Percentiles rank a stretch among this genome's conserved stretches.
These are phyloP conservation scores for Colletotrichum endophyticum DNA, from an alignment of 2,329 filamentous ascomycete species.

Conservation along the genomic window DNA sequence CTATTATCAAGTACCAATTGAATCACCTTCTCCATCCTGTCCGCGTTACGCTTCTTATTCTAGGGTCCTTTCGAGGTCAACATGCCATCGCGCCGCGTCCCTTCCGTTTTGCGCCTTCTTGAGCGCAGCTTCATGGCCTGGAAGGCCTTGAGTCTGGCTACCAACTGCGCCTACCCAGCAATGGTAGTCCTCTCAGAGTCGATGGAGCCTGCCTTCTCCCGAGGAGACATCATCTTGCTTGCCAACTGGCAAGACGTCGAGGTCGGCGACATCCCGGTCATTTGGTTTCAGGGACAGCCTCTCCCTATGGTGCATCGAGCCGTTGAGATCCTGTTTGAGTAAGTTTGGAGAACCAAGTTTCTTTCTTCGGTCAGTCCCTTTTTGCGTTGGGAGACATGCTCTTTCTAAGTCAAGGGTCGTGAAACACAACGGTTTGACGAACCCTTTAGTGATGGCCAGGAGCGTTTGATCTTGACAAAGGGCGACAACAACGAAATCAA, in stretches of 20 bases:
- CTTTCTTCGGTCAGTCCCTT: rapidly evolving
- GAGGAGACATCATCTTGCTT: neutral
- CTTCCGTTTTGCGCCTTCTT: neutral
- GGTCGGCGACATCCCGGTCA: neutral
- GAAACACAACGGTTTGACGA: neutral
- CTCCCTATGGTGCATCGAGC: neutral
- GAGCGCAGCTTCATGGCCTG: neutral
- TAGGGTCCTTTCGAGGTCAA: neutral
- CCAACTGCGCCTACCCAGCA: neutral
- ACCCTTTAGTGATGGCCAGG: neutral
- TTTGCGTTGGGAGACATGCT: neutral
- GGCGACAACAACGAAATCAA: neutral
- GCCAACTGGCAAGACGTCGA: neutral
- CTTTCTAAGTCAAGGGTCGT: neutral
- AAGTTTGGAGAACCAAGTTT: neutral
- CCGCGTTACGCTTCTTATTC: neutral
- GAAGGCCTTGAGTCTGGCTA: neutral
- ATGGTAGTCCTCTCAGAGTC: neutral
- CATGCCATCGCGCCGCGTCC: neutral
- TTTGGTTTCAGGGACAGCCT: neutral
- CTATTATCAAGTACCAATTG: neutral
- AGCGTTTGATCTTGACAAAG: neutral
- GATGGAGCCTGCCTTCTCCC: neutral
- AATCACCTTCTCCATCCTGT: neutral
- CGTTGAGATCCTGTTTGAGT: neutral